phyloP scores from a whole-genome alignment of 169 alveolate species.

The Plasmodium vinckei region DNA sequence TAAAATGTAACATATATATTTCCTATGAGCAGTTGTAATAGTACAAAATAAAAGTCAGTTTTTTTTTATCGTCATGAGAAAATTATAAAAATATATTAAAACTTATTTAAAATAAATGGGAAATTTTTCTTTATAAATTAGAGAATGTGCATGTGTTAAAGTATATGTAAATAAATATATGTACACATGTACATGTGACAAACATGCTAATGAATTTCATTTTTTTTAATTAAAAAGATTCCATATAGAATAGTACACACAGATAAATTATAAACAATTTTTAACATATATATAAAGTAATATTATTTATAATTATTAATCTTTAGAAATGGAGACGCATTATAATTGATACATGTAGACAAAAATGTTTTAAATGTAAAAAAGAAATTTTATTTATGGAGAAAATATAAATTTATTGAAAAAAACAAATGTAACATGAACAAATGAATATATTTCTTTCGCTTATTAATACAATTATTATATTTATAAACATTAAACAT shows the following conservation, averaged over 20 bases:
- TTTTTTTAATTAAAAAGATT: background rate
- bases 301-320: too few relatives aligned
- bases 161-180: background rate
- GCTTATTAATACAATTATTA: slow-evolving; percentile 2
- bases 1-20: background rate
- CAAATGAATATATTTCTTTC: slow-evolving; percentile 2
- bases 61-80: background rate
- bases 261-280: too few relatives aligned
- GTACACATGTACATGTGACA: background rate
- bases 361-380: background rate
- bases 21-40: background rate
- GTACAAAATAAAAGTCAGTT: background rate
- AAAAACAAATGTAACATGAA: slow-evolving; percentile 2
- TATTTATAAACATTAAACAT: background rate
- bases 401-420: slow-evolving; percentile 12
- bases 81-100: background rate
- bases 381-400: slow-evolving; percentile 7
- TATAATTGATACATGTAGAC: too few relatives aligned
- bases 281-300: too few relatives aligned
- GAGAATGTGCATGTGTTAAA: slow-evolving; percentile 10
- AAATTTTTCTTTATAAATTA: background rate
- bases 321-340: too few relatives aligned
- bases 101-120: background rate
- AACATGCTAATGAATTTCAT: background rate
- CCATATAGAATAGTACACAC: too few relatives aligned